These are phyloP conservation scores for Aspergillus brasiliensis DNA, from an alignment of 2,329 filamentous ascomycete genomes.

Conservation along the genomic window DNA sequence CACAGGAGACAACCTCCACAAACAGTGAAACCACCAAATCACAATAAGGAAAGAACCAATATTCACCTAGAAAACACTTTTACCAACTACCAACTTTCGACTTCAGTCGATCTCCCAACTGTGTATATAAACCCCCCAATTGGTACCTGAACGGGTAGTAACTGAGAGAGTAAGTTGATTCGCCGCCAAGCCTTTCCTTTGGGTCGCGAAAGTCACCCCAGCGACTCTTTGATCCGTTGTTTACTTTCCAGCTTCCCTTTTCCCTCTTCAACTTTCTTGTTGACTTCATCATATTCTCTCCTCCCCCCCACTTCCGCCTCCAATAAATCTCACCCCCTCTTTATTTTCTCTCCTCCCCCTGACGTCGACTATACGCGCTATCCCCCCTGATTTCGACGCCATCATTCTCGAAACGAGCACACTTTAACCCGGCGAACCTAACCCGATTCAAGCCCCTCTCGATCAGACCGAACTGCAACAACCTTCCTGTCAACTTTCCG, in stretches of 20 bases:
- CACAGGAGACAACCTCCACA: too few relatives aligned
- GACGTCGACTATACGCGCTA: background rate
- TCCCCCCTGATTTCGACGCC: background rate
- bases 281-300: background rate
- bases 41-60: too few relatives aligned
- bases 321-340: background rate
- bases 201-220: slow-evolving; percentile 28
- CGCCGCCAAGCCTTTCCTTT: slow-evolving; percentile 17
- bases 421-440: too few relatives aligned
- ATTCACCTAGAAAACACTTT: too few relatives aligned
- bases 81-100: too few relatives aligned
- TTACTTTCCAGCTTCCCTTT: slow-evolving; percentile 17
- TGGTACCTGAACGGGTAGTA: slow-evolving; percentile 4
- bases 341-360: background rate
- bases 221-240: slow-evolving; percentile 24
- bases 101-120: too few relatives aligned
- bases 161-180: background rate
- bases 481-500: slow-evolving; percentile 12
- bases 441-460: too few relatives aligned
- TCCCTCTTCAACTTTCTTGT: background rate
- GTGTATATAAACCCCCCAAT: too few relatives aligned
- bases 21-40: too few relatives aligned
- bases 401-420: background rate
- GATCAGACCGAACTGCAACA: background rate
- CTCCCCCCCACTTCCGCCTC: background rate